A percentile compares a stretch with the other conserved stretches of the same genome.
Evolutionary conservation across 768 basidiomycete genomes (phyloP).

Genomic region (Boletus reticuloceps): DNA sequence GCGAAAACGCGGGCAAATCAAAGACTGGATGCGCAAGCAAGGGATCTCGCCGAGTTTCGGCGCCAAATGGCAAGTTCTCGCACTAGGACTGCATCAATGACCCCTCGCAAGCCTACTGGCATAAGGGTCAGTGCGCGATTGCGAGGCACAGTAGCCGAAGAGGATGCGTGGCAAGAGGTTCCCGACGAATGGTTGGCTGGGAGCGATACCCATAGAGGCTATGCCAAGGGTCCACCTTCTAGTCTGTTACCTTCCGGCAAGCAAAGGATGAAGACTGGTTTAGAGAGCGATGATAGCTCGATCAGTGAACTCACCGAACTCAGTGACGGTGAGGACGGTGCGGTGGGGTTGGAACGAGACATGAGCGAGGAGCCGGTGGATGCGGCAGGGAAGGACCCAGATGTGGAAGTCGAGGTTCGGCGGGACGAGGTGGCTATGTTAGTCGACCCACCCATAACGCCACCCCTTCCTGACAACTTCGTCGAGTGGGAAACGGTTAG

Average conservation of each 20-base stretch:
- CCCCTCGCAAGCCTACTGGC: conserved; percentile 41
- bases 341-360: conserved; percentile 16
- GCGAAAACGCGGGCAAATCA: conserved; percentile 73
- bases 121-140: conserved; percentile 67
- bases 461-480: conserved; percentile 48
- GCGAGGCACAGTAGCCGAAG: conserved; percentile 50
- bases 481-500: conserved; percentile 91
- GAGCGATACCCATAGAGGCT: conserved; percentile 17
- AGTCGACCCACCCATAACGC: conserved; percentile 1
- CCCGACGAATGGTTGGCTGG: conserved; percentile 65
- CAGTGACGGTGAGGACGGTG: conserved; percentile 43
- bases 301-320: conserved; percentile 76
- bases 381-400: background rate
- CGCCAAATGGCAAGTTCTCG: conserved; percentile 37
- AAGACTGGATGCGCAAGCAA: conserved; percentile 66
- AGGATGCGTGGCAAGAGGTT: conserved; percentile 73
- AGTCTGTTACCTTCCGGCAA: conserved; percentile 7
- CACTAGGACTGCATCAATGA: conserved; percentile 7
- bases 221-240: conserved; percentile 10
- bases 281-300: conserved; percentile 61
- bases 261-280: conserved; percentile 43
- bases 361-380: background rate
- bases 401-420: conserved; percentile 4
- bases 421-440: background rate
- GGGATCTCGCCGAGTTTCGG: conserved; percentile 61